A percentile compares a stretch with the other conserved stretches of the same genome.
These are phyloP conservation scores for Phytophthora citricola DNA, from an alignment of 352 stramenopile species.

Conservation along the genomic window DNA sequence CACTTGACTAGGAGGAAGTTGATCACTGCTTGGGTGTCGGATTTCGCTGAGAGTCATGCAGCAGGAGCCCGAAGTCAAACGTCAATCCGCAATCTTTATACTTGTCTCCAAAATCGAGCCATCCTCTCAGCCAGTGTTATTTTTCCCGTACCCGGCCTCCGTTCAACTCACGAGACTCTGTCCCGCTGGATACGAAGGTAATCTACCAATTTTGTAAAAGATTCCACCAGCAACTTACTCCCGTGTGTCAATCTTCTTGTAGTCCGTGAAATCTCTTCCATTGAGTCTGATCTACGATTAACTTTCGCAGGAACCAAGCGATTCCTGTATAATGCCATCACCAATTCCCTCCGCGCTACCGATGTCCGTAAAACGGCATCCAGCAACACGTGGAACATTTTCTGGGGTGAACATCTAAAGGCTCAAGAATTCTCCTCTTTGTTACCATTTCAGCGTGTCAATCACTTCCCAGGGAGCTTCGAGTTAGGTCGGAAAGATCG, in stretches of 20 bases:
- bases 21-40: neutral
- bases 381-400: conserved; percentile 63
- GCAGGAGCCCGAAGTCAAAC: conserved; percentile 31
- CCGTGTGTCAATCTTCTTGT: neutral
- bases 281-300: conserved; percentile 40
- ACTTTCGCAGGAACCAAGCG: conserved; percentile 69
- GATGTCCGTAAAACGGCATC: conserved; percentile 46
- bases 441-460: conserved; percentile 64
- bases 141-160: conserved; percentile 66
- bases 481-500: conserved; percentile 81
- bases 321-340: conserved; percentile 84
- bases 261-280: conserved; percentile 43
- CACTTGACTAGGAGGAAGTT: neutral
- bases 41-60: conserved; percentile 15
- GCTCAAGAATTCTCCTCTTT: conserved; percentile 46
- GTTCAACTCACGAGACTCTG: conserved; percentile 52
- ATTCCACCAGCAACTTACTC: conserved; percentile 1
- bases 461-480: conserved; percentile 83
- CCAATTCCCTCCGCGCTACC: conserved; percentile 56
- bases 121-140: conserved; percentile 44
- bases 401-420: conserved; percentile 79
- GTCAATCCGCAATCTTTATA: conserved; percentile 41
- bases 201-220: neutral
- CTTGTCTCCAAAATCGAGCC: conserved; percentile 63
- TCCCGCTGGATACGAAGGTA: conserved; percentile 70